Evolutionary conservation across 495 filamentous ascomycete genomes (phyloP), one percentile per base, ranked within the genome.

Genomic region (Physcia stellaris): DNA sequence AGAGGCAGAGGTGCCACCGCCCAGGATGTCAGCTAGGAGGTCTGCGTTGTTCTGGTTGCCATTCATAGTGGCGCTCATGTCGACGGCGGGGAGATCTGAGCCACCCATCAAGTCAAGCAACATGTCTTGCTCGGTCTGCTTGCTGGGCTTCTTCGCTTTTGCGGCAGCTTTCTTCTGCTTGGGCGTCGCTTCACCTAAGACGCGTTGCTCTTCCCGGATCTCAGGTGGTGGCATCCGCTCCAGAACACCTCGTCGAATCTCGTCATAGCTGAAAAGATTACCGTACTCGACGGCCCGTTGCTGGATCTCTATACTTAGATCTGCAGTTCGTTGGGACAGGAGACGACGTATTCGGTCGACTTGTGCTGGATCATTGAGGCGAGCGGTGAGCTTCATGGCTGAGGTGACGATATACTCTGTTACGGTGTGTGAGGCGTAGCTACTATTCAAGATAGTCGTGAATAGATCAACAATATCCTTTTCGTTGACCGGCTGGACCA

Each of bases 221-320:
- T 96, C 87, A 6, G 90, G 90, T 2, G 88, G 73, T 10, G 90
- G 90, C 90, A 98, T 98, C 53, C 86, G 84, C 61, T 98, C 90
- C 2, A 98, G 65, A 9, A 98, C 90, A 34, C 90, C 90, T 30
- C 73, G 70, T 20, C 88, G 78, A 39, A 98, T 81, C 34, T 86
- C 71, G 42, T 98, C 86, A 45, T 82, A 86, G 1, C 73, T 73
- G 48, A 98, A 95, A 11, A 98, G 68, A 51, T 98, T 96, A 32
- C 77, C 77, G 46, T 94, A 98, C 56, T 98, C 90, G 12, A 93
- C 87, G 9, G 86, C 79, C 51, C 90, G 74, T 58, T 98, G 92
- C 54, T 98, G 90, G 6, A 96, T 80, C 55, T 98, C 90, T 30
- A 96, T 75, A 54, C 93, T 88, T 27, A 98, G 63, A 48, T 86